phyloP scores from a whole-genome alignment of 1,284 basidiomycete genomes.

The Trichosporon sp. region DNA sequence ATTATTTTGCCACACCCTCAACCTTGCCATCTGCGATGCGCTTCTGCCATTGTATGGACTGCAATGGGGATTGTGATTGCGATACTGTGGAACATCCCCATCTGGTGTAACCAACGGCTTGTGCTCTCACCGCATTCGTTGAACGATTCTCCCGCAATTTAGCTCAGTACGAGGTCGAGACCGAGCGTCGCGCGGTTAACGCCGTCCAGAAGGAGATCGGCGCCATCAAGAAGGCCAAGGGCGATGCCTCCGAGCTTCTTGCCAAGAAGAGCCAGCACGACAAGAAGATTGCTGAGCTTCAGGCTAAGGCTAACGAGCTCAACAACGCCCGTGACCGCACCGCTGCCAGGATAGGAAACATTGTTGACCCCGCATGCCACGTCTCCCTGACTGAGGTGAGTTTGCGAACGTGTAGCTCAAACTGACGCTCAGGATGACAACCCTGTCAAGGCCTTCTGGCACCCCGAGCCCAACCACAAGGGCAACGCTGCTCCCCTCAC shows the following conservation, averaged over 20 bases:
- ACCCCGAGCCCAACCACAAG: slow-evolving; percentile 73
- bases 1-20: background rate
- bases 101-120: no score
- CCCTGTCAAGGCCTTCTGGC: slow-evolving; percentile 75
- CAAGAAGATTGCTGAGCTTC: slow-evolving; percentile 68
- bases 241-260: slow-evolving; percentile 81
- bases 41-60: background rate
- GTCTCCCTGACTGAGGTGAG: slow-evolving; percentile 85
- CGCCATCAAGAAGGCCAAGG: slow-evolving; percentile 92
- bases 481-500: slow-evolving; percentile 55
- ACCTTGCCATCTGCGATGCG: background rate
- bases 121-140: no score
- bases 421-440: slow-evolving; percentile 76
- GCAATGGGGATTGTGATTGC: no score
- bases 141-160: slow-evolving; percentile 8
- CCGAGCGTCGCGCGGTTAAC: slow-evolving; percentile 80
- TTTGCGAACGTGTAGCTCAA: background rate
- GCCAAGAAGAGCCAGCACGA: slow-evolving; percentile 79
- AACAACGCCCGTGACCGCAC: slow-evolving; percentile 70
- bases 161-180: slow-evolving; percentile 85
- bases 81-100: no score
- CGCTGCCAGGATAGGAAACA: slow-evolving; percentile 83
- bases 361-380: slow-evolving; percentile 84
- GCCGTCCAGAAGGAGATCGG: slow-evolving; percentile 91
- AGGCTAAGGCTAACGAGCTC: slow-evolving; percentile 73